Base-by-base conservation (phyloP, 805 yeast species). In the Lipomyces sp. region DNA sequence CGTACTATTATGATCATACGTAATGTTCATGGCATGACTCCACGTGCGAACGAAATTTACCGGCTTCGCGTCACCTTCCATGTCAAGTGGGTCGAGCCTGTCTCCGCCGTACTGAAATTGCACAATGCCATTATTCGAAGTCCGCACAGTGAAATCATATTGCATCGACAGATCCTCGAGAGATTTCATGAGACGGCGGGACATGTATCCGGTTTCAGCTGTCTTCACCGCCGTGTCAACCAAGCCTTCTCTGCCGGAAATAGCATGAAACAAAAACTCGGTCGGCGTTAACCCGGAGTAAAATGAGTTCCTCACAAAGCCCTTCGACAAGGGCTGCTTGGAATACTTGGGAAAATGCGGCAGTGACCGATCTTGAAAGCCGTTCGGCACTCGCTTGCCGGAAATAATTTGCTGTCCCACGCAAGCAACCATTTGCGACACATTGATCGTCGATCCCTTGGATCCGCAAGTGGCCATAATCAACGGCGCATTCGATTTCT, bases 401-500 rank as follows among this genome's bases (percentile, higher is more conserved):
- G 96, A 83, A 61, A 93, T 93, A 74, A 93, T 93, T 71, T 93
- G 99, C 73, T 93, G 99, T 48, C 98, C 98, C 26, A 93, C 98
- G 67, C 91, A 96, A 0, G 99, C 99, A 77, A 93, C 98, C 99
- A 93, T 93, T 74, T 93, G 99, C 13, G 98, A 93, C 28, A 93
- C 98, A 69, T 93, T 93, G 57, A 95, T 78, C 0, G 96, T 89
- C 35, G 98, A 93, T 70, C 99, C 99, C 70, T 93, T 93, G 37
- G 98, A 91, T 62, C 99, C 99, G 78, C 98, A 93, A 1, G 96
- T 87, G 11, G 99, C 97, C 99, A 93, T 93, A 66, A 93, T 91
- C 64, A 93, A 78, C 36, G 98, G 98, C 22, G 98, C 96, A 67
- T 93, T 93, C 44, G 88, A 79, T 45, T 84, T 80, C 59, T 86